Conservation (phyloP, 768 basidiomycete genomes). For the Nidularia sp. region DNA sequence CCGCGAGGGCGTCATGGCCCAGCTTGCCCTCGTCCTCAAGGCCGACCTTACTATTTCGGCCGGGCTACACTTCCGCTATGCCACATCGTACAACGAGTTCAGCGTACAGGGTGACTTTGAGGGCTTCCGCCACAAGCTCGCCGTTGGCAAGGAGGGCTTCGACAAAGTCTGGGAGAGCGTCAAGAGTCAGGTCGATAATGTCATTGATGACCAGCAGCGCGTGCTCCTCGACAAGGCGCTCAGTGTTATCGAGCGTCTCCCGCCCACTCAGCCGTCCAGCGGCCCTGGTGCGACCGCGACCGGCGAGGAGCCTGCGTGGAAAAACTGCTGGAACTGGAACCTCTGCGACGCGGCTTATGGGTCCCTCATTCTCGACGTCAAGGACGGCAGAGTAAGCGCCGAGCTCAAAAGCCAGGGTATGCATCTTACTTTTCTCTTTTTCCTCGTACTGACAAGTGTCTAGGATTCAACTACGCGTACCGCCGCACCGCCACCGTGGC, state of each 20-base stretch:
- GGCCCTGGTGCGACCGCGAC: constrained; percentile 46
- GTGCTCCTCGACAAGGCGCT: constrained; percentile 87
- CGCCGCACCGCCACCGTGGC: constrained; percentile 65
- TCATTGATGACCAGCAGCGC: constrained; percentile 88
- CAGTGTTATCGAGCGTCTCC: constrained; percentile 78
- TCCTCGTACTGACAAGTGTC: too few species aligned
- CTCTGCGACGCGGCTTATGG: constrained; percentile 95
- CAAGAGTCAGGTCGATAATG: constrained; percentile 83
- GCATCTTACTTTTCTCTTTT: too few species aligned
- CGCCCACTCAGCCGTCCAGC: constrained; percentile 43
- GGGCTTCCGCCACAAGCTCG: constrained; percentile 78
- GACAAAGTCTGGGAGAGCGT: constrained; percentile 95
- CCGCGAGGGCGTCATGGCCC: constrained; percentile 87
- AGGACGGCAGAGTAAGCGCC: constrained; percentile 87
- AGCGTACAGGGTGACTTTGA: constrained; percentile 89
- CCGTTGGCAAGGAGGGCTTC: constrained; percentile 75
- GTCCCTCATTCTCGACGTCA: constrained; percentile 80
- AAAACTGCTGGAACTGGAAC: constrained; percentile 99
- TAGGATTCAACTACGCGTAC: constrained; percentile 96
- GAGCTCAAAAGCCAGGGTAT: constrained; percentile 91
- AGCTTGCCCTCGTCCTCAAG: constrained; percentile 86
- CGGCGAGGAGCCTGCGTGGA: constrained; percentile 92
- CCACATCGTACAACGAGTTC: constrained; percentile 95
- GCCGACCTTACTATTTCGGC: constrained; percentile 93
- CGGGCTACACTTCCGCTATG: constrained; percentile 96